Base-by-base conservation (phyloP, 2,329 filamentous ascomycete genomes). In the Plenodomus biglobosus region DNA sequence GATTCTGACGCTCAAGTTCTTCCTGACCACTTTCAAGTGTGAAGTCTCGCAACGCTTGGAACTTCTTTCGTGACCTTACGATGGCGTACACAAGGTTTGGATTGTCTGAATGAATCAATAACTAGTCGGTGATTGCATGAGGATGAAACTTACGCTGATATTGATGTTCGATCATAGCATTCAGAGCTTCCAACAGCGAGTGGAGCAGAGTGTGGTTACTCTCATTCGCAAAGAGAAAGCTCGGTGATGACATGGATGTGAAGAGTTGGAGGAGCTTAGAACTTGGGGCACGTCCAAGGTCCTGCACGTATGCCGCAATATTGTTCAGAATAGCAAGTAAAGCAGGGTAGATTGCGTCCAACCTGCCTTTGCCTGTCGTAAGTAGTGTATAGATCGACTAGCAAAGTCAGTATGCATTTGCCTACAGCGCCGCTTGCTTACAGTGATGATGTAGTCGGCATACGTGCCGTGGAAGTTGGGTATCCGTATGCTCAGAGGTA, bases 271-370 rank as follows among this genome's bases (percentile, higher is more conserved):
- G 78, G 22, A 97, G 76, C 68, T 91, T 95, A 1, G 86, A 85
- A 66, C 89, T 88, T 15, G 90, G 85, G 2, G 85, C 81, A 3
- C 84, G 78, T 42, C 87, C 90, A 10, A 97, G 76, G 18, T 87
- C 83, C 64, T 94, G 85, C 3, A 94, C 77, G 66, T 95, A 89
- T 15, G 94, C 87, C 10, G 92, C 86, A 54, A 96, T 85, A 64
- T 99, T 99, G 71, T 94, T 94, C 63, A 99, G 87, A 38, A 97
- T 89, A 0, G 92, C 91, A 38, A 99, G 75, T 3, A 99, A 78
- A 1, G 94, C 91, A 15, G 92, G 92, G 66, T 97, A 97, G 24
- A 97, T 88, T 11, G 91, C 90, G 38, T 92, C 88, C 7, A 97
- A 80, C 57, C 88, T 92, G 43, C 91, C 90, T 74, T 96, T 92